A percentile compares a stretch with the other conserved stretches of the same genome.
These are phyloP conservation scores for Neocucurbitaria cava DNA, from an alignment of 2,329 filamentous ascomycete species.

Conservation along the genomic window DNA sequence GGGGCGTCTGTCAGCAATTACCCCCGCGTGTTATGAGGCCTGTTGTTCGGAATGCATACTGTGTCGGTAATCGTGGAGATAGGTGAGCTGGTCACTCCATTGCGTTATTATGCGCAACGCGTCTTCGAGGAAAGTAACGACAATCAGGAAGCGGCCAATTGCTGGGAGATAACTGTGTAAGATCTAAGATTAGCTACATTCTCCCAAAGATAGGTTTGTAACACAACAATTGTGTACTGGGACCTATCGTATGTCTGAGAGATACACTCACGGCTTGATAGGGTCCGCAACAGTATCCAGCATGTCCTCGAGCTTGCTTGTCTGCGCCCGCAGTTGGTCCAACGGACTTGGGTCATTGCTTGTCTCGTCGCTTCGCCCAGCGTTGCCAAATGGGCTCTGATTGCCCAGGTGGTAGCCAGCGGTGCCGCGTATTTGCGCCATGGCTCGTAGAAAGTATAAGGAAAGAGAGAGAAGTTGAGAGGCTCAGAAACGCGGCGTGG, in stretches of 20 bases:
- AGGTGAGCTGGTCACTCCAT: slow-evolving; percentile 93
- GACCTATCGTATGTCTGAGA: slow-evolving; percentile 1
- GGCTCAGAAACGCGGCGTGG: slow-evolving; percentile 26
- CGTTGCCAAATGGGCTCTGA: slow-evolving; percentile 73
- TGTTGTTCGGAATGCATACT: slow-evolving; percentile 67
- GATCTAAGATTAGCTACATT: slow-evolving; percentile 29
- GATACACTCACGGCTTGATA: slow-evolving; percentile 85
- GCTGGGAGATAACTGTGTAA: slow-evolving; percentile 81
- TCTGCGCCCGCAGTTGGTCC: slow-evolving; percentile 90
- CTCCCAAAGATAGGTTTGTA: slow-evolving; percentile 1
- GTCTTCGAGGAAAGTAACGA: slow-evolving; percentile 98
- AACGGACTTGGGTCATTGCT: slow-evolving; percentile 77
- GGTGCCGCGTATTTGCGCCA: slow-evolving; percentile 67
- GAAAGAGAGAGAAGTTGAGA: slow-evolving; percentile 21
- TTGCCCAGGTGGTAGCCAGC: slow-evolving; percentile 85
- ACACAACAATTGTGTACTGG: slow-evolving; percentile 3
- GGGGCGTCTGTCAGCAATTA: slow-evolving; percentile 26
- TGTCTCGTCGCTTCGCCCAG: slow-evolving; percentile 62
- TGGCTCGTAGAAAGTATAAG: slow-evolving; percentile 41
- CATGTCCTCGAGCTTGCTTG: slow-evolving; percentile 96
- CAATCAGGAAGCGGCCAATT: slow-evolving; percentile 95
- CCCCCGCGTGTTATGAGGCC: background rate
- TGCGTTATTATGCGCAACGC: slow-evolving; percentile 95
- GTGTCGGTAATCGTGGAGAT: slow-evolving; percentile 88
- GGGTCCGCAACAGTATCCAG: slow-evolving; percentile 88